Evolutionary conservation across 2,329 filamentous ascomycete species (phyloP), one percentile per base, ranked within the genome.

Genomic region (Cordyceps farinosa): DNA sequence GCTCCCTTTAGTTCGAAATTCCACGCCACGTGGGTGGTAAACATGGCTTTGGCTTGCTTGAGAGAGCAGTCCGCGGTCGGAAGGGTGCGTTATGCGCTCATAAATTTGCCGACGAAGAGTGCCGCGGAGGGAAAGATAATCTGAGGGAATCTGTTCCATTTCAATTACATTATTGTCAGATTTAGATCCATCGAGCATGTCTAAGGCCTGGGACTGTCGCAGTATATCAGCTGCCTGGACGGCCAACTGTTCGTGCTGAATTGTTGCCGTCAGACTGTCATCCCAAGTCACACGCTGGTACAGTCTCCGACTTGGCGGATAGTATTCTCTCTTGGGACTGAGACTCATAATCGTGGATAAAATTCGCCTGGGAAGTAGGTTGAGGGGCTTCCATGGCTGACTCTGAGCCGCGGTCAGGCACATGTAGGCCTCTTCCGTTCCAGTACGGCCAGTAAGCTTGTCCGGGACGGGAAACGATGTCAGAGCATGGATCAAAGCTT

Each of bases 381-480:
- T 47, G 1, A 81, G 51, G 0, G 77, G 73, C 0, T 62, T 68
- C 82, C 82, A 85, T 0, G 83, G 82, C 40, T 83, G 81, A 40
- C 79, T 82, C 1, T 73, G 71, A 0, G 80, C 83, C 0, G 84
- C 84, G 3, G 71, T 67, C 0, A 89, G 72, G 34, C 77, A 79
- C 2, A 77, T 71, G 0, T 86, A 64, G 0, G 85, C 81, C 70
- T 89, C 86, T 68, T 90, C 87, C 0, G 79, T 81, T 0, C 88
- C 88, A 0, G 85, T 89, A 0, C 80, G 76, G 0, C 78, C 74
- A 0, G 86, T 89, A 0, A 90, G 75, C 0, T 76, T 72, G 68
- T 90, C 88, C 0, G 84, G 80, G 0, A 89, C 42, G 0, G 80
- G 67, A 38, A 81, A 84, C 0, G 87, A 87, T 0, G 87, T 90